These are phyloP conservation scores for Candida silvatica DNA, from an alignment of 805 yeast genomes.

Conservation along the genomic window DNA sequence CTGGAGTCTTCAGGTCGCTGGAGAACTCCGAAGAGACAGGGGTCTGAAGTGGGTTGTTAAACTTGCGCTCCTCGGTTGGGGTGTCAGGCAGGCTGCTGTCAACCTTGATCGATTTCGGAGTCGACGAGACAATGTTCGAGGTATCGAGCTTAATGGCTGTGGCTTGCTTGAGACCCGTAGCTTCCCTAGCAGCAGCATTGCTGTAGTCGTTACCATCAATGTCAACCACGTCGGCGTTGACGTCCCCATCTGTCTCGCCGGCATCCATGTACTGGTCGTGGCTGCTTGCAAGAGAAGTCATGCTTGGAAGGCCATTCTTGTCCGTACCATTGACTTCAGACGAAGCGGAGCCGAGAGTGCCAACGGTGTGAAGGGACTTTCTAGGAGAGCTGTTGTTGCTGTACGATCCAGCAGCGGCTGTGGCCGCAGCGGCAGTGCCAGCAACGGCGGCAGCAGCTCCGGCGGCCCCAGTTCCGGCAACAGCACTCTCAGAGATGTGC, in stretches of 20 bases:
- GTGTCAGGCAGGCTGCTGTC: neutral
- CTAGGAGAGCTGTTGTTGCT: neutral
- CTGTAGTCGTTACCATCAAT: neutral
- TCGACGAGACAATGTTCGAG: neutral
- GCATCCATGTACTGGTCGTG: conserved; percentile 2
- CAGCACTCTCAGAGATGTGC: neutral
- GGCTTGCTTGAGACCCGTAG: neutral
- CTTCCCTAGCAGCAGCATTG: neutral
- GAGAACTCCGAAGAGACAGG: neutral
- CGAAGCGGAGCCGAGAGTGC: too few relatives aligned
- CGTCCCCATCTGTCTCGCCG: neutral
- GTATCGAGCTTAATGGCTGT: neutral
- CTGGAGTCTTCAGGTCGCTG: neutral
- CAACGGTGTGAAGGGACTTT: neutral
- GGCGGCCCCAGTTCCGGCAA: neutral
- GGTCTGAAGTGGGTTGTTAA: conserved; percentile 1
- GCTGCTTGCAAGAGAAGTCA: neutral
- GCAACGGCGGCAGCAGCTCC: neutral
- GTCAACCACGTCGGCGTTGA: neutral
- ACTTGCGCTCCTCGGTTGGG: neutral
- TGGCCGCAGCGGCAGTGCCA: neutral
- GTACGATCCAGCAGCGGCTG: neutral
- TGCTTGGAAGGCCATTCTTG: neutral
- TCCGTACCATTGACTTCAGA: too few relatives aligned
- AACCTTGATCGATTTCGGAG: too few relatives aligned